Percentiles rank a stretch among this genome's conserved stretches.
Conservation (phyloP, 148 eudicot species). For the Amaranthus cruentus region DNA sequence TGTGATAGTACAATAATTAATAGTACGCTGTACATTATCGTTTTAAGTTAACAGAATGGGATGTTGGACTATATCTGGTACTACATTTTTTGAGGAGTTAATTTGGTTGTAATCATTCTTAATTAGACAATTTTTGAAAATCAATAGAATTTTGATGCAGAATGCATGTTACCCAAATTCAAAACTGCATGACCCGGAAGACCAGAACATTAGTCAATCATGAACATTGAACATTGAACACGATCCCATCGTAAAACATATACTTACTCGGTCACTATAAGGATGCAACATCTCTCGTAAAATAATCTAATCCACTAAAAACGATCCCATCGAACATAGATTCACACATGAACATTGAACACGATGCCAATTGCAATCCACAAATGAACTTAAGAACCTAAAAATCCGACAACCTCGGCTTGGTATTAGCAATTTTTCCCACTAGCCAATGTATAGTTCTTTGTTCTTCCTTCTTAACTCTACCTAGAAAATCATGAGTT, state of each 20-base stretch:
- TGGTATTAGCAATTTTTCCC: constrained; percentile 10
- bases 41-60: neutral
- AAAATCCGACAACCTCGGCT: neutral
- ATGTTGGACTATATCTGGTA: neutral
- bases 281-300: no score
- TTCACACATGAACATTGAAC: neutral
- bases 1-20: neutral
- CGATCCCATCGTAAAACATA: no score
- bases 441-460: neutral
- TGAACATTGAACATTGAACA: no score
- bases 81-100: neutral
- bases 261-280: no score
- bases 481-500: constrained; percentile 16
- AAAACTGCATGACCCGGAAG: no score
- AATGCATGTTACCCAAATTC: no score
- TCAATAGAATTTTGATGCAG: no score
- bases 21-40: neutral
- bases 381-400: neutral
- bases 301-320: no score
- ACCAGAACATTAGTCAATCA: no score
- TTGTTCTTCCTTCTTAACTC: constrained; percentile 12
- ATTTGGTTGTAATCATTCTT: no score
- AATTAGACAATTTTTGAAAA: no score
- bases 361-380: neutral
- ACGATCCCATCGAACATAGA: neutral